These are phyloP conservation scores for Talaromyces funiculosus DNA, from an alignment of 2,329 filamentous ascomycete species.

Conservation along the genomic window DNA sequence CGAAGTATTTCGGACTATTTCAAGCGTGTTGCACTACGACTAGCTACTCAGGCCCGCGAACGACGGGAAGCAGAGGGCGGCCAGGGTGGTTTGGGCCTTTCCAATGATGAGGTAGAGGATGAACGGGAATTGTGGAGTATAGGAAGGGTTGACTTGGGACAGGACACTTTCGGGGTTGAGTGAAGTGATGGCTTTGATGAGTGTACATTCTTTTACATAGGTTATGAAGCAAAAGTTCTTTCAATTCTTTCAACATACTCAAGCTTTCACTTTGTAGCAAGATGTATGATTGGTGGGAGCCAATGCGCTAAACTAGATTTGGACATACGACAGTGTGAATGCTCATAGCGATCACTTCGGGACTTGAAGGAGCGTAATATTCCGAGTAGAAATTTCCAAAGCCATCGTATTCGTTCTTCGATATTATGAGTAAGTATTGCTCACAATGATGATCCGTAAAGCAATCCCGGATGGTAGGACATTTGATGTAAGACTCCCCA, in stretches of 20 bases:
- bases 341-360: not conserved
- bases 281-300: not conserved
- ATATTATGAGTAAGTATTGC: not conserved
- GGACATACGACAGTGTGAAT: not conserved
- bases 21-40: slow-evolving; percentile 77
- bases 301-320: not conserved
- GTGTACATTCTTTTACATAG: not conserved
- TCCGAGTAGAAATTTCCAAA: not conserved
- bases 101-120: slow-evolving; percentile 88
- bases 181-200: slow-evolving; percentile 17
- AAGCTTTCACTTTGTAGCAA: not conserved
- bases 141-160: slow-evolving; percentile 77
- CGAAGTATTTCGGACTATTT: slow-evolving; percentile 96
- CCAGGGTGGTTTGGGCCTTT: slow-evolving; percentile 74
- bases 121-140: slow-evolving; percentile 95
- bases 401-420: not conserved
- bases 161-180: slow-evolving; percentile 39
- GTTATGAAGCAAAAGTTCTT: not conserved
- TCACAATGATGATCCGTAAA: not conserved
- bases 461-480: not conserved
- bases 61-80: slow-evolving; percentile 88
- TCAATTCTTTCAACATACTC: not conserved
- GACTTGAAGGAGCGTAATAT: not conserved
- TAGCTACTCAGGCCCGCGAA: slow-evolving; percentile 84
- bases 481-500: slow-evolving; percentile 7